phyloP scores from a whole-genome alignment of 164 flowering plant genomes.

The Vitis cinerea region DNA sequence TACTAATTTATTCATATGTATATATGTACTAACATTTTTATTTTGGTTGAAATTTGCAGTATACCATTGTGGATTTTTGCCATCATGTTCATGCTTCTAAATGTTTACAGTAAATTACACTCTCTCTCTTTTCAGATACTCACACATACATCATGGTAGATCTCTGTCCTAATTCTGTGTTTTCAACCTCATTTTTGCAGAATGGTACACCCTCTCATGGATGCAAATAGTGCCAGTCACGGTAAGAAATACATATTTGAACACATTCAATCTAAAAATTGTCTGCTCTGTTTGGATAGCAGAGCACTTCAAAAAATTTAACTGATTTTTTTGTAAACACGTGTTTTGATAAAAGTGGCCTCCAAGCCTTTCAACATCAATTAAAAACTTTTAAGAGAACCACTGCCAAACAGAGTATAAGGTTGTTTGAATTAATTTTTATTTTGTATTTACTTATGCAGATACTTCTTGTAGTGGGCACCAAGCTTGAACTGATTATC shows the following conservation, averaged over 20 bases:
- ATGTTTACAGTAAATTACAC: conserved; percentile 45
- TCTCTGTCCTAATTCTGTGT: neutral
- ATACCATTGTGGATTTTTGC: conserved; percentile 57
- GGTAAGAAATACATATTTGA: conserved; percentile 32
- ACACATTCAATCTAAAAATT: neutral
- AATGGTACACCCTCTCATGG: conserved; percentile 55
- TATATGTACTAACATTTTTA: neutral
- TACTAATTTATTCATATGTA: neutral
- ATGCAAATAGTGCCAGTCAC: conserved; percentile 51
- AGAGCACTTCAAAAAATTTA: too few species aligned
- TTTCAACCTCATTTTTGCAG: conserved; percentile 27
- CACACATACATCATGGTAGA: neutral
- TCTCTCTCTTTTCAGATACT: neutral
- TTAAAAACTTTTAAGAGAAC: too few species aligned
- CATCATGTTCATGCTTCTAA: conserved; percentile 47
- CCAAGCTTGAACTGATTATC: conserved; percentile 60
- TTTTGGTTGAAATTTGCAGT: conserved; percentile 30
- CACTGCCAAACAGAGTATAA: too few species aligned
- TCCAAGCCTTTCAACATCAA: too few species aligned
- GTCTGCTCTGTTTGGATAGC: too few species aligned
- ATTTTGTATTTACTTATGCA: conserved; percentile 8
- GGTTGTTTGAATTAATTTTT: too few species aligned
- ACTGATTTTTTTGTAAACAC: too few species aligned
- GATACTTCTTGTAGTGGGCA: conserved; percentile 65
- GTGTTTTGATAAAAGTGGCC: too few species aligned